These are phyloP conservation scores for Linaria vulgaris DNA, from an alignment of 257 asterid species.

Conservation along the genomic window DNA sequence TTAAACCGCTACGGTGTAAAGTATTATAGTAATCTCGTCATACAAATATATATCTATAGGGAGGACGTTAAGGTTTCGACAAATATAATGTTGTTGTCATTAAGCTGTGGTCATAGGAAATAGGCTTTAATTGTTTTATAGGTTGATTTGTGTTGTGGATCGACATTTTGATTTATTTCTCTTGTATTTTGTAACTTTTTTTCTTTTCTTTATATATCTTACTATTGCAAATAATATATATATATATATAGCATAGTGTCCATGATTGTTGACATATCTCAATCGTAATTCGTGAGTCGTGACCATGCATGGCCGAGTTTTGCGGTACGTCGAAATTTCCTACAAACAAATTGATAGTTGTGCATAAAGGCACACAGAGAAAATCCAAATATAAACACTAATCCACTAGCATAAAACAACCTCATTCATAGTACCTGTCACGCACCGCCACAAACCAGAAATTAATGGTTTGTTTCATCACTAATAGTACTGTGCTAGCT, in stretches of 20 bases:
- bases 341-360: slow-evolving; percentile 11
- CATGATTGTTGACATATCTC: neutral
- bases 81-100: too few relatives aligned
- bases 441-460: neutral
- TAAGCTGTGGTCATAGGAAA: too few relatives aligned
- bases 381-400: slow-evolving; percentile 17
- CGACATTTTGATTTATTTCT: too few relatives aligned
- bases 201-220: too few relatives aligned
- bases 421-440: slow-evolving; percentile 10
- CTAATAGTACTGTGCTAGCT: neutral
- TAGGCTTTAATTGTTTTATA: too few relatives aligned
- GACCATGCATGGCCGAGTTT: slow-evolving; percentile 19
- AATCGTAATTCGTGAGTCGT: too few relatives aligned
- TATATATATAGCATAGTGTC: neutral
- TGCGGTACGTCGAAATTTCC: slow-evolving; percentile 32
- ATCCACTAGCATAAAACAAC: neutral
- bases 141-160: too few relatives aligned
- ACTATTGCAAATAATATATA: neutral
- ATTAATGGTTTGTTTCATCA: neutral
- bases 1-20: too few relatives aligned
- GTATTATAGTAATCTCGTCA: too few relatives aligned
- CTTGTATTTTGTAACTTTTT: too few relatives aligned
- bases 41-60: too few relatives aligned
- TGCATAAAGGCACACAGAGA: slow-evolving; percentile 15
- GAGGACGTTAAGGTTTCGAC: too few relatives aligned